Evolutionary conservation across 306 rosid genomes (phyloP).

Genomic region (Lotus japonicus): DNA sequence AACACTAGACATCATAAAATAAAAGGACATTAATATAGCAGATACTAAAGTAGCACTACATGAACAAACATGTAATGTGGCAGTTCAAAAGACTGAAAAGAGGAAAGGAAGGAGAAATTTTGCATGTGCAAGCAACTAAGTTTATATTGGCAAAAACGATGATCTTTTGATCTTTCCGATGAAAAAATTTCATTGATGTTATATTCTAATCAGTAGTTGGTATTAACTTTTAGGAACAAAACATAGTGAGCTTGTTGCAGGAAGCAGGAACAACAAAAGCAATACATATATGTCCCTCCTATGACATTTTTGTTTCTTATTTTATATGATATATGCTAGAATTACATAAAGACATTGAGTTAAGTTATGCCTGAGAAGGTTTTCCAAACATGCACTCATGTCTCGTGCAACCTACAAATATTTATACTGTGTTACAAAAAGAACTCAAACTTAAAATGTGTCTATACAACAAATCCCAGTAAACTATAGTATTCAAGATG

Average conservation of each 20-base stretch:
- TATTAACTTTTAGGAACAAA: constrained; percentile 21
- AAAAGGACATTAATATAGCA: not conserved
- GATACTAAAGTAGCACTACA: not conserved
- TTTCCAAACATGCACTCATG: no score
- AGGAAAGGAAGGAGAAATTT: not conserved
- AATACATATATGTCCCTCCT: not conserved
- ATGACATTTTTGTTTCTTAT: not conserved
- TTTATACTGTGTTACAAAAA: no score
- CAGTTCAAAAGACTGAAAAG: not conserved
- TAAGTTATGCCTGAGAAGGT: not conserved
- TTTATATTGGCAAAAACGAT: not conserved
- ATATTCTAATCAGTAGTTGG: not conserved
- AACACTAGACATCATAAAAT: not conserved
- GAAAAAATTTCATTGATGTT: constrained; percentile 5
- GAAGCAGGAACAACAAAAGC: constrained; percentile 1
- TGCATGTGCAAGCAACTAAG: constrained; percentile 26
- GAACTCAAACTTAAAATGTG: no score
- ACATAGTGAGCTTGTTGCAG: constrained; percentile 4
- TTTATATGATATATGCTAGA: not conserved
- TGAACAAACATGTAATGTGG: not conserved
- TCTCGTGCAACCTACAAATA: no score
- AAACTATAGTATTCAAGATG: no score
- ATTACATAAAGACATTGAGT: not conserved
- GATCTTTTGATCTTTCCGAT: constrained; percentile 14
- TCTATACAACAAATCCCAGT: no score